phyloP scores from a whole-genome alignment of 164 flowering plant genomes.

The Pachysandra terminalis region DNA sequence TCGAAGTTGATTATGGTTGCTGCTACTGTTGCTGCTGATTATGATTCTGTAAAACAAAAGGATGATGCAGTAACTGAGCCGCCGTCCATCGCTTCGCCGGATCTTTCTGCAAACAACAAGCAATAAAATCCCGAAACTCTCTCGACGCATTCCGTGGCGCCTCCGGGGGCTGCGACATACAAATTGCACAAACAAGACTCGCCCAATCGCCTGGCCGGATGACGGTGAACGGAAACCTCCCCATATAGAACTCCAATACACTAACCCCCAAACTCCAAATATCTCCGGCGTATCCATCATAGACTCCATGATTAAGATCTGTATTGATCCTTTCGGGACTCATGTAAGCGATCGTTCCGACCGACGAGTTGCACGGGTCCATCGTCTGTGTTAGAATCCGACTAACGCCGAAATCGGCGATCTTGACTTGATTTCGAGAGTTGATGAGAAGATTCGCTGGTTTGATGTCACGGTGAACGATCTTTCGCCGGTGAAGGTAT shows the following conservation, averaged over 20 bases:
- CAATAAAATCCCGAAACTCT: slow-evolving; percentile 63
- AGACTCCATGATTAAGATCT: slow-evolving; percentile 71
- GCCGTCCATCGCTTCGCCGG: slow-evolving; percentile 68
- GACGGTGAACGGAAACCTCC: slow-evolving; percentile 67
- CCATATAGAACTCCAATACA: slow-evolving; percentile 80
- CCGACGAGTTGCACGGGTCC: slow-evolving; percentile 81
- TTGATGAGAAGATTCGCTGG: slow-evolving; percentile 77
- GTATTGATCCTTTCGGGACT: slow-evolving; percentile 87
- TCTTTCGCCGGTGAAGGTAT: slow-evolving; percentile 60
- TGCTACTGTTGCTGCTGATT: not conserved
- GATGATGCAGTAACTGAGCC: slow-evolving; percentile 48
- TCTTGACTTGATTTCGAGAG: slow-evolving; percentile 48
- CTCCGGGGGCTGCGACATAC: slow-evolving; percentile 78
- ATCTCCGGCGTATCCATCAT: slow-evolving; percentile 84
- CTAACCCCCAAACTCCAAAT: slow-evolving; percentile 90
- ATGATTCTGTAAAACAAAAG: slow-evolving; percentile 40
- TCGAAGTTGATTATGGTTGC: slow-evolving; percentile 12
- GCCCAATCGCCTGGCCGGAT: slow-evolving; percentile 88
- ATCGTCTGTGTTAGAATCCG: slow-evolving; percentile 65
- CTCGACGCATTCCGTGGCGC: slow-evolving; percentile 64
- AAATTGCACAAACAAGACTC: slow-evolving; percentile 79
- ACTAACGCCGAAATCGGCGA: slow-evolving; percentile 81
- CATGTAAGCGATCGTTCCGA: slow-evolving; percentile 90
- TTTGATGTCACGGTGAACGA: slow-evolving; percentile 84
- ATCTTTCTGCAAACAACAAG: slow-evolving; percentile 73